Evolutionary conservation across 208 protist genomes (phyloP).

Genomic region (Trypanosoma cruzi): DNA sequence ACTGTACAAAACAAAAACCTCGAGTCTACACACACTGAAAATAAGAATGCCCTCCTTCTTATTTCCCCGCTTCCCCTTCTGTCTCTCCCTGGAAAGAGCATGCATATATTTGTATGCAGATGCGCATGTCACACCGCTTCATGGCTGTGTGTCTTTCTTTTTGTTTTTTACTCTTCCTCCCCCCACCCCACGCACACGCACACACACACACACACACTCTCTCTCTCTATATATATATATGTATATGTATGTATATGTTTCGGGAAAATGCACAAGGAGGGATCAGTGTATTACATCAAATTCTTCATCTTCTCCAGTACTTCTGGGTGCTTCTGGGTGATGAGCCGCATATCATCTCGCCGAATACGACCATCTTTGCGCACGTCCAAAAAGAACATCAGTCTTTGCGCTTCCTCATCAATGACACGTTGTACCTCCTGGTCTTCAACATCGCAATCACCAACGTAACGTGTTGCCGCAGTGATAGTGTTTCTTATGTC

Average conservation of each 20-base stretch:
- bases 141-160: too few species aligned
- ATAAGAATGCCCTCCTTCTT: background rate
- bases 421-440: constrained; percentile 80
- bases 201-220: background rate
- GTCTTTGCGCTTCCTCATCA: constrained; percentile 74
- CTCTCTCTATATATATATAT: too few species aligned
- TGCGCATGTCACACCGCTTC: too few species aligned
- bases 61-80: background rate
- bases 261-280: too few species aligned
- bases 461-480: constrained; percentile 87
- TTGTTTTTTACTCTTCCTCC: background rate
- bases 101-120: too few species aligned
- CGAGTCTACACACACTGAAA: background rate
- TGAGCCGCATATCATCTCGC: constrained; percentile 75
- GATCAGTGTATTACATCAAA: constrained; percentile 47
- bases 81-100: background rate
- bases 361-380: constrained; percentile 72
- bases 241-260: too few species aligned
- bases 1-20: constrained; percentile 7
- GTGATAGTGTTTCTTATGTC: constrained; percentile 91
- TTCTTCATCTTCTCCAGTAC: constrained; percentile 92
- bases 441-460: constrained; percentile 82
- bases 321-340: constrained; percentile 86
- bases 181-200: too few species aligned
- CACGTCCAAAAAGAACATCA: constrained; percentile 85